These are phyloP conservation scores for Lumnitzera racemosa DNA, from an alignment of 345 rosid genomes.

Conservation along the genomic window DNA sequence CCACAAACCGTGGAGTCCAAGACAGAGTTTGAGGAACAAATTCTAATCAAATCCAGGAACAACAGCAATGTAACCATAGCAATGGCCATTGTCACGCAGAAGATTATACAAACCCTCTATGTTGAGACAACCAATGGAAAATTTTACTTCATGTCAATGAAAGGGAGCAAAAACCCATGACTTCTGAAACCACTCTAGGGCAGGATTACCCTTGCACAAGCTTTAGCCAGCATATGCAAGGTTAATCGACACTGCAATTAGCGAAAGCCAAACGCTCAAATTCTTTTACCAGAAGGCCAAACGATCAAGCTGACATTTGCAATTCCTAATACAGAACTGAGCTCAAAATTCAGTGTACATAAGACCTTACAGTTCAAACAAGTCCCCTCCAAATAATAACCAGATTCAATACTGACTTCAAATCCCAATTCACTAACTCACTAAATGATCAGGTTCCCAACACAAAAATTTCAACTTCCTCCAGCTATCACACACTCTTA, in stretches of 20 bases:
- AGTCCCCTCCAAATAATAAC: too few relatives aligned
- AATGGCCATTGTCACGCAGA: constrained; percentile 21
- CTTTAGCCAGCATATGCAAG: too few relatives aligned
- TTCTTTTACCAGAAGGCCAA: too few relatives aligned
- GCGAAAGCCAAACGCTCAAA: too few relatives aligned
- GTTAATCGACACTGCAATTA: too few relatives aligned
- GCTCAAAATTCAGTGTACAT: too few relatives aligned
- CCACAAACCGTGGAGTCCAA: constrained; percentile 47
- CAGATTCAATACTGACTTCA: not conserved
- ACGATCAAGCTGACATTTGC: too few relatives aligned
- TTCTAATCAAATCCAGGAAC: constrained; percentile 28
- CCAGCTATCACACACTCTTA: not conserved
- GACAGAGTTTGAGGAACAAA: constrained; percentile 27
- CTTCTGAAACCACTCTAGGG: too few relatives aligned
- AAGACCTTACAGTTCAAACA: too few relatives aligned
- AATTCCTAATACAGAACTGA: too few relatives aligned
- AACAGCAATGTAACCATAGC: constrained; percentile 28
- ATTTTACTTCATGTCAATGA: not conserved
- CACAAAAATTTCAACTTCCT: not conserved
- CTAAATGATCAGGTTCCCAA: constrained; percentile 12
- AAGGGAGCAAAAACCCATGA: too few relatives aligned
- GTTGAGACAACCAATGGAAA: not conserved
- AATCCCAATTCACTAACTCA: constrained; percentile 18
- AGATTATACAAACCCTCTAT: not conserved
- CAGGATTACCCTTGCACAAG: too few relatives aligned